These are phyloP conservation scores for Alternaria longipes DNA, from an alignment of 2,329 filamentous ascomycete genomes.

Conservation along the genomic window DNA sequence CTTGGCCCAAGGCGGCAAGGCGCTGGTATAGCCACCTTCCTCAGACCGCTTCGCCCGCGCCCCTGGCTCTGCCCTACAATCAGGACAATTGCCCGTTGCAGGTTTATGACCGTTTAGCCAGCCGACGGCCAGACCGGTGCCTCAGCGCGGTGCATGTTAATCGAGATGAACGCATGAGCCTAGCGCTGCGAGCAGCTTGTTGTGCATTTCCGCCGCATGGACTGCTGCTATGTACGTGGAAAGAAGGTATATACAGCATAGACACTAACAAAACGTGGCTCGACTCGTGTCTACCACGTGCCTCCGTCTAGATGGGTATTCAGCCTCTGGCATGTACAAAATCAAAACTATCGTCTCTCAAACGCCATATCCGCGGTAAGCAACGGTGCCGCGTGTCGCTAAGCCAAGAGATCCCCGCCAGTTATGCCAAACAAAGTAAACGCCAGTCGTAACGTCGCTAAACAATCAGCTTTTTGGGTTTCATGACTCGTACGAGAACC, in stretches of 20 bases:
- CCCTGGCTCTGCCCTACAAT: conserved; percentile 19
- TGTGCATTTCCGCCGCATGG: conserved; percentile 9
- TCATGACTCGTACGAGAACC: conserved; percentile 53
- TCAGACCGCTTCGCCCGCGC: conserved; percentile 30
- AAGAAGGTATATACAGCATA: conserved; percentile 18
- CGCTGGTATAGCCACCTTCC: conserved; percentile 13
- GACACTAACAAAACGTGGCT: conserved; percentile 14
- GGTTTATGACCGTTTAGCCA: neutral
- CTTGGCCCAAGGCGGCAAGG: conserved; percentile 15
- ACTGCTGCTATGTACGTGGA: conserved; percentile 10
- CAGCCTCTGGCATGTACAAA: conserved; percentile 16
- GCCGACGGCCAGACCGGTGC: conserved; percentile 4
- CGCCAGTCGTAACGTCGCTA: conserved; percentile 18
- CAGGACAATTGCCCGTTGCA: conserved; percentile 8
- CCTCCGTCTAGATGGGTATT: conserved; percentile 24
- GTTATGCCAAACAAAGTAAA: conserved; percentile 20
- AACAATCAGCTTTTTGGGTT: conserved; percentile 23
- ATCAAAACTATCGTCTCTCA: conserved; percentile 22
- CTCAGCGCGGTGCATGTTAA: neutral
- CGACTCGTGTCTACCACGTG: conserved; percentile 12
- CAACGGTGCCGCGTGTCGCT: neutral
- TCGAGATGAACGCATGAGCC: neutral
- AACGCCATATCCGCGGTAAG: conserved; percentile 21
- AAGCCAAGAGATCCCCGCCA: conserved; percentile 7
- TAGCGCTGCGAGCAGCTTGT: neutral